phyloP scores from a whole-genome alignment of 2,329 filamentous ascomycete species.

The Trichoderma arundinaceum region DNA sequence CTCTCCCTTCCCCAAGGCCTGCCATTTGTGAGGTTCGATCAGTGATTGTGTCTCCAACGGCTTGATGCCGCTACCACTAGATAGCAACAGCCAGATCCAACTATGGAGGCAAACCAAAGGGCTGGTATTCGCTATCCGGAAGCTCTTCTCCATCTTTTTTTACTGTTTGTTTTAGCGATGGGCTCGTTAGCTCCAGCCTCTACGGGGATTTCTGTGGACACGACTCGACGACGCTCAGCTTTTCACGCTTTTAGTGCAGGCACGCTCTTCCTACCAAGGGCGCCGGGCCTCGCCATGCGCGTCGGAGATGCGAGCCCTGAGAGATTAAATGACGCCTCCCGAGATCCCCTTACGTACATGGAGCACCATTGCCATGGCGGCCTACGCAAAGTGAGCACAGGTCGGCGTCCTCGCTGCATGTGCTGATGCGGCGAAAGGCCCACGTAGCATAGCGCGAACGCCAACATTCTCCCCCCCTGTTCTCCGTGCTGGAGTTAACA shows the following conservation, averaged over 20 bases:
- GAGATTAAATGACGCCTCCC: constrained; percentile 26
- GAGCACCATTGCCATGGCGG: constrained; percentile 11
- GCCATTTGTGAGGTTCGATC: constrained; percentile 25
- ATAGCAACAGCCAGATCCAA: constrained; percentile 23
- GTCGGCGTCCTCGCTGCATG: constrained; percentile 15
- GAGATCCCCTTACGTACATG: constrained; percentile 24
- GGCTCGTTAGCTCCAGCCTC: constrained; percentile 28
- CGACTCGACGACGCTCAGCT: not conserved
- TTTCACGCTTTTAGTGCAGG: not conserved
- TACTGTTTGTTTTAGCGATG: constrained; percentile 19
- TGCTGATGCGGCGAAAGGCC: constrained; percentile 29
- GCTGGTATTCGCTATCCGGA: constrained; percentile 27
- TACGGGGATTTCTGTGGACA: constrained; percentile 23
- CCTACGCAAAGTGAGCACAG: constrained; percentile 19
- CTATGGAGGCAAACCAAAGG: constrained; percentile 22
- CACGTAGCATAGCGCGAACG: constrained; percentile 26
- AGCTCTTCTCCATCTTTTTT: constrained; percentile 27
- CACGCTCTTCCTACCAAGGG: not conserved
- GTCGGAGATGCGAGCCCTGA: constrained; percentile 21
- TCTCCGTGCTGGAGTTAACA: constrained; percentile 24
- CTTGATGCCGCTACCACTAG: constrained; percentile 24
- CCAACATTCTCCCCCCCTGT: constrained; percentile 31
- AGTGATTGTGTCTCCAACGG: constrained; percentile 28
- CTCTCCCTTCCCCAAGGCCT: constrained; percentile 27
- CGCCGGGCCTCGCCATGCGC: constrained; percentile 1